A percentile compares a stretch with the other conserved stretches of the same genome.
Evolutionary conservation across 768 basidiomycete genomes (phyloP).

Genomic region (Termitomyces sp.): DNA sequence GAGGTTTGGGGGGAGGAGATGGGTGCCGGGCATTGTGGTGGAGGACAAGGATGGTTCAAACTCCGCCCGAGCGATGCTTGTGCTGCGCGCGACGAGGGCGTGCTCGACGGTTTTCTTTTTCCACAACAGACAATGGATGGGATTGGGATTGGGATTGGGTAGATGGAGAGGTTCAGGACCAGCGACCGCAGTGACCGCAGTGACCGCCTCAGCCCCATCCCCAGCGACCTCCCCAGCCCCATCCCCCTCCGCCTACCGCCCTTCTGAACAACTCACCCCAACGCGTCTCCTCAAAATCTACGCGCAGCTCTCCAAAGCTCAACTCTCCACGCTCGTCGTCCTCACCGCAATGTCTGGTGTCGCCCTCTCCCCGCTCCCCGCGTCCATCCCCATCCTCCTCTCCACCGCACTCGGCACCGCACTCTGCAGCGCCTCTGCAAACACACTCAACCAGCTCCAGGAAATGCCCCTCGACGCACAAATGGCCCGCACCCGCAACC

Average conservation of each 20-base stretch:
- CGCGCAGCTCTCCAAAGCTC: conserved; percentile 76
- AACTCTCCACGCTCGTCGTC: conserved; percentile 78
- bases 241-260: conserved; percentile 19
- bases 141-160: too few species aligned
- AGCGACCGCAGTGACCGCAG: too few species aligned
- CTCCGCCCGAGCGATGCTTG: conserved; percentile 13
- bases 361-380: conserved; percentile 85
- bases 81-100: background rate
- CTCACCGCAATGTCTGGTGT: conserved; percentile 90
- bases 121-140: conserved; percentile 52
- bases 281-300: conserved; percentile 60
- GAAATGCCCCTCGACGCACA: conserved; percentile 97
- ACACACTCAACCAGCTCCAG: conserved; percentile 90
- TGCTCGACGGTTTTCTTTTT: conserved; percentile 57
- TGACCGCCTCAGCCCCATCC: too few species aligned
- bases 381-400: conserved; percentile 78
- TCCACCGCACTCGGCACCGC: conserved; percentile 86
- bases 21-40: conserved; percentile 58
- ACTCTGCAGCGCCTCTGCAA: conserved; percentile 89
- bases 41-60: conserved; percentile 6
- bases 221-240: too few species aligned
- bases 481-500: conserved; percentile 83
- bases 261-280: conserved; percentile 39
- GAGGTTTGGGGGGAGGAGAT: conserved; percentile 91
- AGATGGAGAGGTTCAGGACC: too few species aligned